A percentile compares a stretch with the other conserved stretches of the same genome.
Conservation (phyloP, 1,284 basidiomycete species). For the Trametes hirsuta region DNA sequence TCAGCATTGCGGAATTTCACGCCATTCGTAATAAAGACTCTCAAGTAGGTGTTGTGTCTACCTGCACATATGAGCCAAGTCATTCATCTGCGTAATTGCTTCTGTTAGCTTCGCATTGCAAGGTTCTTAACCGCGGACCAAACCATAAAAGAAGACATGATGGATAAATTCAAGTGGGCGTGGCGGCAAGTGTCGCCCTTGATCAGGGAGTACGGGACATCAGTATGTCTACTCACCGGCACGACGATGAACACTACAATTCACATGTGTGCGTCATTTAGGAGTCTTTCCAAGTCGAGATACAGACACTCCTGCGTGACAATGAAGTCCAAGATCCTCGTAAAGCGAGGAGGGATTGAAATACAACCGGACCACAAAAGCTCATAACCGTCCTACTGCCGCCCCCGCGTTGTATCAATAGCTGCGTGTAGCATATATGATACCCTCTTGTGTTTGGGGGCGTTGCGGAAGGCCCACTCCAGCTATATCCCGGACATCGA, state of each 20-base stretch:
- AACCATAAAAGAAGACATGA: constrained; percentile 49
- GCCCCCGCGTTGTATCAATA: too few relatives aligned
- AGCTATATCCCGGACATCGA: too few relatives aligned
- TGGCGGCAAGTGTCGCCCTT: constrained; percentile 50
- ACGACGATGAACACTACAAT: neutral
- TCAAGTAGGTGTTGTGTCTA: constrained; percentile 29
- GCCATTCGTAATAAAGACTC: constrained; percentile 45
- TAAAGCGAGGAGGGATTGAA: constrained; percentile 7
- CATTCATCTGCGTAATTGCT: neutral
- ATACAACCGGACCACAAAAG: too few relatives aligned
- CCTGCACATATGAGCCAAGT: too few relatives aligned
- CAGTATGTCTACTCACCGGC: constrained; percentile 22
- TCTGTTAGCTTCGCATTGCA: constrained; percentile 46
- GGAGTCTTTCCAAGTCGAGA: constrained; percentile 14
- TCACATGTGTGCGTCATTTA: neutral
- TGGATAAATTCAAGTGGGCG: constrained; percentile 55
- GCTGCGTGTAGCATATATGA: too few relatives aligned
- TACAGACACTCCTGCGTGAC: constrained; percentile 7
- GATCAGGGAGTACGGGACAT: constrained; percentile 46
- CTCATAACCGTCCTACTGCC: too few relatives aligned
- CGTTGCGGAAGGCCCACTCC: too few relatives aligned
- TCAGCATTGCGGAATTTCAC: constrained; percentile 47
- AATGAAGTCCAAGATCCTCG: constrained; percentile 17
- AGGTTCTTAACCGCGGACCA: constrained; percentile 48
- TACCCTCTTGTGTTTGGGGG: too few relatives aligned